Percentiles rank a stretch among this genome's conserved stretches.
Evolutionary conservation across 805 yeast species (phyloP).

Genomic region (Starmerella vaccinii): DNA sequence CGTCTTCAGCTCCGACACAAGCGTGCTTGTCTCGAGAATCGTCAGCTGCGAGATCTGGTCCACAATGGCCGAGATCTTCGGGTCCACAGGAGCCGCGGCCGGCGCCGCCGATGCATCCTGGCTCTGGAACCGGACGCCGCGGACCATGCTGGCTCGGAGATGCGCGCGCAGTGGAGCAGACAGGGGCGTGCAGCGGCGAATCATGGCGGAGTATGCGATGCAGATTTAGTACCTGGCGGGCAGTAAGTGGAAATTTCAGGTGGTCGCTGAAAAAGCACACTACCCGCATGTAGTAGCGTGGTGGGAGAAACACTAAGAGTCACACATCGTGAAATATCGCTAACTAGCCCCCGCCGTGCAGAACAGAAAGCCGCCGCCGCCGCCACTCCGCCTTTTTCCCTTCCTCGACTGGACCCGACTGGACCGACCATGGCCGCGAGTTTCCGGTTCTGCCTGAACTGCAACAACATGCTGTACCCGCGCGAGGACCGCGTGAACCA

Average conservation of each 20-base stretch:
- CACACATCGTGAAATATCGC: slow-evolving; percentile 2
- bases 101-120: slow-evolving; percentile 27
- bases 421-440: slow-evolving; percentile 54
- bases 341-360: background rate
- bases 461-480: slow-evolving; percentile 97
- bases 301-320: background rate
- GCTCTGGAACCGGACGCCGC: slow-evolving; percentile 33
- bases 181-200: slow-evolving; percentile 7
- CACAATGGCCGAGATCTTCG: slow-evolving; percentile 79
- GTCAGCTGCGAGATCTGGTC: slow-evolving; percentile 84
- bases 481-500: slow-evolving; percentile 77
- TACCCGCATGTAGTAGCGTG: background rate
- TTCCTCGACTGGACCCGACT: no score
- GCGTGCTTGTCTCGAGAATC: slow-evolving; percentile 82
- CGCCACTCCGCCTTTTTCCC: background rate
- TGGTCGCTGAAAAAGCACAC: slow-evolving; percentile 2
- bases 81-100: slow-evolving; percentile 48
- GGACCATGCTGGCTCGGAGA: background rate
- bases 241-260: slow-evolving; percentile 5
- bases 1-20: slow-evolving; percentile 58
- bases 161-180: slow-evolving; percentile 5
- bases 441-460: slow-evolving; percentile 90
- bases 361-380: slow-evolving; percentile 1
- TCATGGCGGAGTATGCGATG: background rate
- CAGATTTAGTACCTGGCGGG: background rate